Base-by-base conservation (phyloP, 2,329 filamentous ascomycete genomes). In the Coleophoma crateriformis region DNA sequence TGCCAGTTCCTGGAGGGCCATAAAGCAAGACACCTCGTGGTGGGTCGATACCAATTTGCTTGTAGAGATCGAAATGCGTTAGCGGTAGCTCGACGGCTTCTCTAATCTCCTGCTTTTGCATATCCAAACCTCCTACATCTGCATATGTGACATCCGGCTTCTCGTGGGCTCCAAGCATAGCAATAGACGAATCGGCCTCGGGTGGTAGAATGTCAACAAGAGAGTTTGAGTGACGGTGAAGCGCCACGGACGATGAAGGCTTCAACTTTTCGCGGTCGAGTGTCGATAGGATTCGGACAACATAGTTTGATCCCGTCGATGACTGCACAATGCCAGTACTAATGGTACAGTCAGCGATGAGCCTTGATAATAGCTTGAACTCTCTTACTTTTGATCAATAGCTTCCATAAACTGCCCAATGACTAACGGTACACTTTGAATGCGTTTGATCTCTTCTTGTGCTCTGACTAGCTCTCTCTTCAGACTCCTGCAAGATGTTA, bases 341-440 rank as follows among this genome's bases (percentile, higher is more conserved):
- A 64, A 40, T 50, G 13, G 22, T 38, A 22, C 17, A 33, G 44
- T 63, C 52, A 62, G 55, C 50, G 39, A 50, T 45, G 32, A 47
- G 45, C 46, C 3, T 38, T 27, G n/a, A 41, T 14, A n/a, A 15
- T 35, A 37, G 19, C 45, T 27, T 33, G 15, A 20, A 22, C 12
- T 47, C 12, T 51, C 81, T 69, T 79, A 95, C 90, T 96, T 99
- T 73, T 99, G 94, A 70, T 99, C 94, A 67, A 99, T 99, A 49
- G 94, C 94, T 73, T 99, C 94, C 94, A 99, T 99, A 68, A 99
- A 99, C 72, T 99, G 94, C 53, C 94, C 94, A 68, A 99, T 99
- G 55, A 99, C 94, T 54, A 99, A 75, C 27, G 94, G 94, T 48
- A 99, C 94, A 69, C 90, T 96, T 75, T 99, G 94, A 69, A 99